phyloP scores from a whole-genome alignment of 2,329 filamentous ascomycete genomes.

The Fusarium nisikadoi region DNA sequence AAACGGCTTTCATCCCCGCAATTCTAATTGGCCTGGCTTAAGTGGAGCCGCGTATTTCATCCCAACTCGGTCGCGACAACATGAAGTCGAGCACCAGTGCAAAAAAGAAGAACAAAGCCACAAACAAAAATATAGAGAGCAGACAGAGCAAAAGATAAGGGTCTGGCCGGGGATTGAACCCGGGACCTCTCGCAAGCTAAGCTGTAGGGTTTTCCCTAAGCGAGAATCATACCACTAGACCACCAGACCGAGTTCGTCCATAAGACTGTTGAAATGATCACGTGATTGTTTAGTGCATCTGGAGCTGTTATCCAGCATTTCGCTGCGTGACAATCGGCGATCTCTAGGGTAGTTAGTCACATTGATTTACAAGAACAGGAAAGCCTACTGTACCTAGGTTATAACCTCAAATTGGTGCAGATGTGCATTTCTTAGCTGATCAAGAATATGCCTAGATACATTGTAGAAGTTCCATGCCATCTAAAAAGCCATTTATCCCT shows the following conservation, averaged over 20 bases:
- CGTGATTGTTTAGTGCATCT: slow-evolving; percentile 2
- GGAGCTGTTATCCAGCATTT: accelerated
- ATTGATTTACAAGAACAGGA: neutral
- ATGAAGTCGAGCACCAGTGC: neutral
- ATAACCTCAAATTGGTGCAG: neutral
- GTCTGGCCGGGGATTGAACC: slow-evolving; percentile 59
- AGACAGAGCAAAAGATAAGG: slow-evolving; percentile 35
- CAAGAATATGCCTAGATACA: neutral
- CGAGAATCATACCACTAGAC: neutral
- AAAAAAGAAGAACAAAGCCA: neutral
- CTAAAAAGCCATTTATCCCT: neutral
- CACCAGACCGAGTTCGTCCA: slow-evolving; percentile 32
- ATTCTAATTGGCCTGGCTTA: neutral
- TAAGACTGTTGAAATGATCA: slow-evolving; percentile 44
- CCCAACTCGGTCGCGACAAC: neutral
- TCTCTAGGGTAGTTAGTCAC: neutral
- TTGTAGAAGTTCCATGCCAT: neutral
- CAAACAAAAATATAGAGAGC: neutral
- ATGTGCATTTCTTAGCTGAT: neutral
- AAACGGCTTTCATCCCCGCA: neutral
- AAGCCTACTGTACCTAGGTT: neutral
- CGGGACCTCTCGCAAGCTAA: slow-evolving; percentile 56
- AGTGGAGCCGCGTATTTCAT: neutral
- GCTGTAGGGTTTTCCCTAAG: slow-evolving; percentile 30
- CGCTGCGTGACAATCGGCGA: accelerated